phyloP scores from a whole-genome alignment of 805 yeast species.

The Ogataea degrootiae region DNA sequence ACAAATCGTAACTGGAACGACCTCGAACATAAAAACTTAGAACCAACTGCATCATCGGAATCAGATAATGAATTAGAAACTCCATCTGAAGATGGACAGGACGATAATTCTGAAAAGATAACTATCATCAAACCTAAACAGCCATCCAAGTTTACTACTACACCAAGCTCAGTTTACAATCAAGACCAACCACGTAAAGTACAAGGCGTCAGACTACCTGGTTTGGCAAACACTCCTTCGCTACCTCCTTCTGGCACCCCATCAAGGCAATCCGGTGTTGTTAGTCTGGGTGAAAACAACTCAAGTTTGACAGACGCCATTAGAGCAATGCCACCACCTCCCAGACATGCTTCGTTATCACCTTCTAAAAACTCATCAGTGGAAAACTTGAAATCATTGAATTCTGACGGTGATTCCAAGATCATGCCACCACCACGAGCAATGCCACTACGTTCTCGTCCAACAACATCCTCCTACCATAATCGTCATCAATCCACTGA shows the following conservation, averaged over 20 bases:
- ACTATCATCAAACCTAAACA: constrained; percentile 7
- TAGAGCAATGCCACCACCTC: constrained; percentile 17
- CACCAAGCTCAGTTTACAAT: too few species aligned
- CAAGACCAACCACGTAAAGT: not conserved
- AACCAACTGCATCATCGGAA: not conserved
- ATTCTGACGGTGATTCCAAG: not conserved
- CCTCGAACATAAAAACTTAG: constrained; percentile 2
- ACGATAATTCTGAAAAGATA: not conserved
- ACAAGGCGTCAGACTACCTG: constrained; percentile 6
- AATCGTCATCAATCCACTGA: not conserved
- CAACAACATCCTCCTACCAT: not conserved
- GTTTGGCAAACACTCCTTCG: constrained; percentile 2
- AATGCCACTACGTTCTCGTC: not conserved
- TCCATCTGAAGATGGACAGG: constrained; percentile 1
- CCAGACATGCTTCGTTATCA: constrained; percentile 11
- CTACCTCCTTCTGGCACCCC: constrained; percentile 4
- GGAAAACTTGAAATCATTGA: not conserved
- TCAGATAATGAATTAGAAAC: constrained; percentile 1
- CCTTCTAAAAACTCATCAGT: not conserved
- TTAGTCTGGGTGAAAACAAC: not conserved
- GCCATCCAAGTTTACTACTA: not conserved
- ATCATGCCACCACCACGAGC: not conserved
- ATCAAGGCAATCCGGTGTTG: constrained; percentile 2
- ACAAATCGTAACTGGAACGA: constrained; percentile 6
- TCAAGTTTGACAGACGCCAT: not conserved